Evolutionary conservation across 2,329 filamentous ascomycete genomes (phyloP), one percentile per base, ranked within the genome.

Genomic region (Geosmithia flava): DNA sequence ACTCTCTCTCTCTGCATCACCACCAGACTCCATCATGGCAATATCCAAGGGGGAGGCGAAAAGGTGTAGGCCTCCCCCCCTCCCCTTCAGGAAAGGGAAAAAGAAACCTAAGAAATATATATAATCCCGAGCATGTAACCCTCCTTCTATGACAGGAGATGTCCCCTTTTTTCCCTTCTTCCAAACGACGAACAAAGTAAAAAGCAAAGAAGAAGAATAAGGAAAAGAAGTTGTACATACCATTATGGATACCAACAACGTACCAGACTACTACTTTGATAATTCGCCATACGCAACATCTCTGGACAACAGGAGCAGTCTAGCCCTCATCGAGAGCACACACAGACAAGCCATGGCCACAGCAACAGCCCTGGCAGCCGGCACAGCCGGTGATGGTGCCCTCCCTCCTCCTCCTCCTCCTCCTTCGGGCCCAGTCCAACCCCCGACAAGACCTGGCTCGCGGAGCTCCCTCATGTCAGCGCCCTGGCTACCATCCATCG

Each of bases 21-120:
- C 19, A 20, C 11, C 20, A 20, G 7, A 20, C 8, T n/a, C 20
- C 7, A 20, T 20, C 33, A 10, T 46, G 33, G 8, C 23, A 3
- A 37, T 11, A 37, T 37, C 6, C 33, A 37, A 37, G 13, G 33
- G 15, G 11, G 33, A 37, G 33, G 33, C 33, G 33, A 37, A 11
- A 13, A 37, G 33, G 33, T 11, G 15, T 37, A 11, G 23, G 8
- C 23, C 23, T 8, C 8, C 23, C 23, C 23, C 8, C 44, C 15
- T 45, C 3, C 27, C 27, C 23, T 11, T 19, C 42, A 7, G 7
- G 23, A 27, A 27, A 8, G 23, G 23, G 23, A 60, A 59, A 51
- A 48, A 53, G 46, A 58, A 58, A 27, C 41, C 13, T 42, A 16
- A 13, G 3, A 23, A 7, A 42, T 42, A 23, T 42, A 42, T 42